Base-by-base conservation (phyloP, 306 rosid genomes). In the Quercus glauca region DNA sequence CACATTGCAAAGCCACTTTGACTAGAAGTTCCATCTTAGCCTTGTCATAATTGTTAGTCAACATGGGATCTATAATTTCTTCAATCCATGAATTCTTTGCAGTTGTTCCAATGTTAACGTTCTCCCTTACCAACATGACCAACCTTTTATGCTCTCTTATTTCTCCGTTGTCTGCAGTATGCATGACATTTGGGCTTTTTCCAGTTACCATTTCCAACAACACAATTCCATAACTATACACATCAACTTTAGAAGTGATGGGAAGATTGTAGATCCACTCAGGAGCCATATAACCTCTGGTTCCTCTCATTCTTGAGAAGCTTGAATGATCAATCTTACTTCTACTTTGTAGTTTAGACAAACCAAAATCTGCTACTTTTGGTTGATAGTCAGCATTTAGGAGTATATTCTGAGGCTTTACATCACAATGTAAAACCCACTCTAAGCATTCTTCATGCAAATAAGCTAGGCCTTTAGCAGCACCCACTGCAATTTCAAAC, bases 401-500 rank as follows among this genome's bases (percentile, higher is more conserved):
- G 6, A 84, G 73, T 63, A 80, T 80, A 73, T 84, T 84, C 9
- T 76, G 73, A 73, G 83, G 85, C 85, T 81, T 84, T 0, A 77
- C 83, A 55, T 84, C 88, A 43, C 83, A 84, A 15, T 80, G 88
- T 28, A 84, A 55, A 58, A 80, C 76, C 88, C 88, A 84, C 64
- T 84, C 88, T 45, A 73, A 74, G 72, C 88, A 84, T 63, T 81
- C 87, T 26, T 84, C 82, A 21, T 84, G 85, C 28, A 84, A 7
- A 81, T 84, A 84, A 68, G 85, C 83, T 9, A 84, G 80, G 6
- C 87, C 87, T 33, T 80, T 84, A 25, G 87, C 85, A 4, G 80
- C 69, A 19, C 87, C 87, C 1, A 84, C 18, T 9, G 85, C 87
- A 26, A 80, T 81, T 28, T 84, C 79, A 73, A 77, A 81, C 69